Base-by-base conservation (phyloP, 2,329 filamentous ascomycete genomes). In the Pseudocercospora fijiensis region DNA sequence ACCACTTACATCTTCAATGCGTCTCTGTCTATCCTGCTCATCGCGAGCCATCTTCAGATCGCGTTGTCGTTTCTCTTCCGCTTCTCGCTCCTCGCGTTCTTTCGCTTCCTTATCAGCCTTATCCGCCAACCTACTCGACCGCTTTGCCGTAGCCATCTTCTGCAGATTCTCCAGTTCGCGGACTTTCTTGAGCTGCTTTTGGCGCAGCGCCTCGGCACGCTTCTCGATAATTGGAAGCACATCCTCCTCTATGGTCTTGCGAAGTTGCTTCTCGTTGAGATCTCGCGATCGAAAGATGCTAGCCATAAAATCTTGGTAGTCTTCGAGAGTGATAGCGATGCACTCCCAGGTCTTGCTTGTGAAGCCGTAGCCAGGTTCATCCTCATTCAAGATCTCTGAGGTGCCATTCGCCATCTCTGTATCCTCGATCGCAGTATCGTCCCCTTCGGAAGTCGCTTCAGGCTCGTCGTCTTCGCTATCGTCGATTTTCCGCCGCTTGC, bases 121-220 rank as follows among this genome's bases (percentile, higher is more conserved):
- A 68, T 85, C 85, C 18, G 94, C 93, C 69, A 99, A 86, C 67
- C 95, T 87, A 72, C 91, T 96, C 0, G 95, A 99, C 67, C 95
- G 84, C 79, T 99, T 99, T 3, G 95, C 94, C 62, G 89, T 91
- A n/a, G 92, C 92, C 79, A 98, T 85, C 75, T 95, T 94, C 70
- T 94, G 89, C 68, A 96, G 78, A 69, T 88, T 92, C 58, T 92
- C 81, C 22, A 96, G 78, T 72, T 98, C 94, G 66, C 88, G 91
- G 74, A 96, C 86, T 70, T 89, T 89, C 82, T 81, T 91, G 84
- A 78, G 86, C 79, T 82, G 81, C 76, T 94, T 93, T 65, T 88
- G 87, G 28, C 88, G 85, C 71, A 93, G 80, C 52, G 83, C 81
- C 69, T 88, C 86, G 63, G 85, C 86, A 22, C 90, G 87, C 72